phyloP scores from a whole-genome alignment of 768 basidiomycete genomes.

The Lepiota venenata region DNA sequence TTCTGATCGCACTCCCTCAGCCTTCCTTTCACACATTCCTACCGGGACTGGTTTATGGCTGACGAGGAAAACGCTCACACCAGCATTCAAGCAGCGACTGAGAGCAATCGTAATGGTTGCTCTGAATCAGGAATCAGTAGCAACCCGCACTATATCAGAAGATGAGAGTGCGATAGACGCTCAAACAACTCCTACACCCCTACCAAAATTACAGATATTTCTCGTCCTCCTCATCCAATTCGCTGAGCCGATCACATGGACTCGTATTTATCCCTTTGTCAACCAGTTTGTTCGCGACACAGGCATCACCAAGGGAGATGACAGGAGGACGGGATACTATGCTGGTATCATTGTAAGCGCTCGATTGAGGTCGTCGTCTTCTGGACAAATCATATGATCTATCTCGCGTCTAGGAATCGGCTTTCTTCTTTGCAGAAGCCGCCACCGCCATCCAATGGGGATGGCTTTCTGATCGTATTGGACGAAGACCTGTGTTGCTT shows the following conservation, averaged over 20 bases:
- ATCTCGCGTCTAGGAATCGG: slow-evolving; percentile 32
- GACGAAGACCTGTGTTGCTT: slow-evolving; percentile 40
- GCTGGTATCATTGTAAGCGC: slow-evolving; percentile 41
- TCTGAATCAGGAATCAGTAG: background rate
- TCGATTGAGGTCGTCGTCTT: background rate
- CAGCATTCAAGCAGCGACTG: too few relatives aligned
- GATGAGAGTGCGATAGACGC: background rate
- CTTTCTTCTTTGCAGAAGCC: slow-evolving; percentile 41
- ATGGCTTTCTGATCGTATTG: slow-evolving; percentile 38
- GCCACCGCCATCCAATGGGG: slow-evolving; percentile 44
- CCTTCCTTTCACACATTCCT: too few relatives aligned
- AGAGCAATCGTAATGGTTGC: too few relatives aligned
- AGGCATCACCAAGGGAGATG: slow-evolving; percentile 41
- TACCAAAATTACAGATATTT: slow-evolving; percentile 37
- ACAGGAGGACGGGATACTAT: slow-evolving; percentile 44
- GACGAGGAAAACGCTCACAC: too few relatives aligned
- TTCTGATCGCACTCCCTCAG: too few relatives aligned
- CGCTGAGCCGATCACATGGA: slow-evolving; percentile 40
- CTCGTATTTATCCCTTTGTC: slow-evolving; percentile 46
- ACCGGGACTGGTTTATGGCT: too few relatives aligned
- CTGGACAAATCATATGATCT: background rate
- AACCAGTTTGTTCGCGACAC: slow-evolving; percentile 43
- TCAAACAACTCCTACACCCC: slow-evolving; percentile 27
- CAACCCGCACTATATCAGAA: background rate
- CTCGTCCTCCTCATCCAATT: slow-evolving; percentile 37